These are phyloP conservation scores for Ricinus communis DNA, from an alignment of 345 rosid species.

Conservation along the genomic window DNA sequence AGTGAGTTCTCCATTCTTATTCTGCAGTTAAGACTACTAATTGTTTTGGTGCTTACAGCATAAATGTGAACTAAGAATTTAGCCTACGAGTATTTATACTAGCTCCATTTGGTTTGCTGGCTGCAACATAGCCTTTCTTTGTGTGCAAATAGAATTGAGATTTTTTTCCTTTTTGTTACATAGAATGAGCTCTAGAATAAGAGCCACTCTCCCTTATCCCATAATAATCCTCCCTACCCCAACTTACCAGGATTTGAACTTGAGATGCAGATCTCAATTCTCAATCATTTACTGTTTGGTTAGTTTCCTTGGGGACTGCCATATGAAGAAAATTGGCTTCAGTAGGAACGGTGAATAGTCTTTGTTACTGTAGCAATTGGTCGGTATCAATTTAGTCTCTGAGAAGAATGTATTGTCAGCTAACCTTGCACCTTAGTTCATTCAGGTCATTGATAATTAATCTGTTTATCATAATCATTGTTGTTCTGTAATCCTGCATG, in stretches of 20 bases:
- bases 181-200: too few relatives aligned
- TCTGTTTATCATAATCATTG: neutral
- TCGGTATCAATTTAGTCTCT: neutral
- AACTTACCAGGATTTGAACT: too few relatives aligned
- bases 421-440: neutral
- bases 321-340: neutral
- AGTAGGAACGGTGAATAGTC: too few relatives aligned
- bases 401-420: neutral
- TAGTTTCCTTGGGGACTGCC: neutral
- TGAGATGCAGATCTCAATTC: too few relatives aligned
- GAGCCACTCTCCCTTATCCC: neutral
- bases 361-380: neutral
- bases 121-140: too few relatives aligned
- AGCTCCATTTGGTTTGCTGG: too few relatives aligned
- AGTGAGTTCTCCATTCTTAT: neutral
- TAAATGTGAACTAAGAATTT: neutral
- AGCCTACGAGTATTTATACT: neutral
- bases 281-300: neutral
- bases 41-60: neutral
- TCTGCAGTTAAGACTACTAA: neutral
- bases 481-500: neutral
- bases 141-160: too few relatives aligned
- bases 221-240: too few relatives aligned
- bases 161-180: too few relatives aligned
- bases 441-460: neutral